Evolutionary conservation across 2,329 filamentous ascomycete species (phyloP).

Genomic region (Byssothecium circinans): DNA sequence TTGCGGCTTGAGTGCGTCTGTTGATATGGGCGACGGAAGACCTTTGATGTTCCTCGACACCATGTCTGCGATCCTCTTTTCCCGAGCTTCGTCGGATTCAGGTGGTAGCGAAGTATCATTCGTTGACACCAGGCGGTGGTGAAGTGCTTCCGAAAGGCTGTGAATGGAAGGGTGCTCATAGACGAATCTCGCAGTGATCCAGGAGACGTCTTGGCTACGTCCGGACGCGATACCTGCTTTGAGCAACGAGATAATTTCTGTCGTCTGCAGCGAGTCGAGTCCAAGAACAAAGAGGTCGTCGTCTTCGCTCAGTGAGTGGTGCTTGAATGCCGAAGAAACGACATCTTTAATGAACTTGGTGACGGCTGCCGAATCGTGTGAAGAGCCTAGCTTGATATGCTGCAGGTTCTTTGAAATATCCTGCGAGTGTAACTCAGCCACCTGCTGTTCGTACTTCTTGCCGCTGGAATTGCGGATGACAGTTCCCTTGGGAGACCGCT

Average conservation of each 20-base stretch:
- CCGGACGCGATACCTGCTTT: slow-evolving; percentile 17
- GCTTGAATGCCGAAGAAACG: slow-evolving; percentile 12
- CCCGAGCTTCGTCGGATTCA: background rate
- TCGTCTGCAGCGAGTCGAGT: slow-evolving; percentile 38
- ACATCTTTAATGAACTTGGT: slow-evolving; percentile 6
- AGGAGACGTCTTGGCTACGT: slow-evolving; percentile 11
- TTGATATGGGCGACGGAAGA: slow-evolving; percentile 26
- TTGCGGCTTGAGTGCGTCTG: slow-evolving; percentile 1
- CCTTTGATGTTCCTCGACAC: slow-evolving; percentile 30
- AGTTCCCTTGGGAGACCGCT: slow-evolving; percentile 50
- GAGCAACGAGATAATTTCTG: slow-evolving; percentile 22
- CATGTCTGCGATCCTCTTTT: slow-evolving; percentile 9
- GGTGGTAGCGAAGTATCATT: slow-evolving; percentile 10
- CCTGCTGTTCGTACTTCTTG: slow-evolving; percentile 49
- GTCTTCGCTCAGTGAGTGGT: slow-evolving; percentile 17
- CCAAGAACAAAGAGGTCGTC: slow-evolving; percentile 39
- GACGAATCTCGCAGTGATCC: slow-evolving; percentile 28
- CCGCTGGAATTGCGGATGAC: slow-evolving; percentile 48
- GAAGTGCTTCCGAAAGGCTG: slow-evolving; percentile 20
- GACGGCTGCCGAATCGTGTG: slow-evolving; percentile 10
- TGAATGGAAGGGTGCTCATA: slow-evolving; percentile 36
- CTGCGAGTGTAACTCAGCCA: slow-evolving; percentile 50
- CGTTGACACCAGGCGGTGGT: background rate
- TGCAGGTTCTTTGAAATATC: background rate
- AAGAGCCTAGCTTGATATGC: slow-evolving; percentile 1